These are phyloP conservation scores for Teratosphaeria destructans DNA, from an alignment of 2,329 filamentous ascomycete genomes.

Conservation along the genomic window DNA sequence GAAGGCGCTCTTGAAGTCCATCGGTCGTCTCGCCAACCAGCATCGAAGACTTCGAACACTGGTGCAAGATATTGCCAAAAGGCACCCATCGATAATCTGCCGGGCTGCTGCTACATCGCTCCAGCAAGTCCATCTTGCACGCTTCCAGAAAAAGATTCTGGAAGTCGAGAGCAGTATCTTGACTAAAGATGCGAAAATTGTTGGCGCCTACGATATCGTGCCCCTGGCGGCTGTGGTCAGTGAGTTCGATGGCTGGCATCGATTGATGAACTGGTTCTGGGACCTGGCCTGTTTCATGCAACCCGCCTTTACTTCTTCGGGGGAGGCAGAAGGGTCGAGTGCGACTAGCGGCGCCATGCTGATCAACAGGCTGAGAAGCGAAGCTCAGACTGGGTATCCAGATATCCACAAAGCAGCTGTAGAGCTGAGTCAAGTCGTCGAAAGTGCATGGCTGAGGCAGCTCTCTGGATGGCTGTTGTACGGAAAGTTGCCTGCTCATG, in stretches of 20 bases:
- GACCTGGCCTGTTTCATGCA: constrained; percentile 60
- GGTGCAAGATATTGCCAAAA: constrained; percentile 55
- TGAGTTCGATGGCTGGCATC: constrained; percentile 79
- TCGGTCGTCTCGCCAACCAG: constrained; percentile 66
- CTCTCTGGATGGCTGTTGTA: constrained; percentile 85
- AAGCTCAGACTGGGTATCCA: constrained; percentile 77
- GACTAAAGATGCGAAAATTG: constrained; percentile 62
- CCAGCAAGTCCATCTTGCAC: constrained; percentile 60
- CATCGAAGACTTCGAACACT: constrained; percentile 62
- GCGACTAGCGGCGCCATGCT: constrained; percentile 44
- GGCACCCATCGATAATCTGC: constrained; percentile 72
- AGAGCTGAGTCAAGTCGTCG: constrained; percentile 64
- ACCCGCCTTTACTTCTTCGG: constrained; percentile 14
- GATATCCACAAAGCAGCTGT: constrained; percentile 72
- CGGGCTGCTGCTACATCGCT: constrained; percentile 77
- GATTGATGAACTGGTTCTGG: constrained; percentile 79
- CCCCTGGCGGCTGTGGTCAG: constrained; percentile 74
- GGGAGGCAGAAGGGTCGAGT: neutral
- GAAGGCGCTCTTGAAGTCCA: constrained; percentile 65
- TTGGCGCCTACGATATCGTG: constrained; percentile 88
- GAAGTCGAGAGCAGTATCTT: constrained; percentile 74
- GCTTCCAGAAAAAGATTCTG: constrained; percentile 74
- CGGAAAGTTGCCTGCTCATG: constrained; percentile 68
- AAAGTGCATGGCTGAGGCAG: constrained; percentile 85
- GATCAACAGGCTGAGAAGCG: constrained; percentile 64